A percentile compares a stretch with the other conserved stretches of the same genome.
Evolutionary conservation across 1,139 yeast species (phyloP).

Genomic region (Diutina neorugosa): DNA sequence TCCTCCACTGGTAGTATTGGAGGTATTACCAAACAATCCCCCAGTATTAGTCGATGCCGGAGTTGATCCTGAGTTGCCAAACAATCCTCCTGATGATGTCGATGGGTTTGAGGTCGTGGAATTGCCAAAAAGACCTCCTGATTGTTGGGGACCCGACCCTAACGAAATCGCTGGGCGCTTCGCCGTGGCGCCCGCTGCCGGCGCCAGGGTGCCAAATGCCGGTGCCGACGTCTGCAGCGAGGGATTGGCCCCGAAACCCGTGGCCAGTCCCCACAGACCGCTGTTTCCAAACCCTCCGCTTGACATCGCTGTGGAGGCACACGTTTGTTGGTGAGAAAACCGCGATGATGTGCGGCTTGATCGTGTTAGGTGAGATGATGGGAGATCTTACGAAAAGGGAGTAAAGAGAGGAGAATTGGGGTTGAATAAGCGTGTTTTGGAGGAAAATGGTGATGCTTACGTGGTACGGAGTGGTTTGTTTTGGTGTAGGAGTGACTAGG

Average conservation of each 20-base stretch:
- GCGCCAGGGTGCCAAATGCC: not conserved
- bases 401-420: too few relatives aligned
- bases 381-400: too few relatives aligned
- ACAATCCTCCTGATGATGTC: constrained; percentile 6
- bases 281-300: not conserved
- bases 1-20: not conserved
- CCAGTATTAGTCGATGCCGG: not conserved
- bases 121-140: constrained; percentile 1
- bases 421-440: too few relatives aligned
- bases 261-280: not conserved
- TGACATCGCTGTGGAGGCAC: not conserved
- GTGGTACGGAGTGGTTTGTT: too few relatives aligned
- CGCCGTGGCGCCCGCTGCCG: not conserved
- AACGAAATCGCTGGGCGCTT: not conserved
- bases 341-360: not conserved
- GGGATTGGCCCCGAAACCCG: not conserved
- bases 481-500: too few relatives aligned
- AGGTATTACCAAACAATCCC: not conserved
- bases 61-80: constrained; percentile 4
- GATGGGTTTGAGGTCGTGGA: not conserved
- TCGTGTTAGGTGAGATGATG: too few relatives aligned
- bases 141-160: not conserved
- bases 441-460: too few relatives aligned
- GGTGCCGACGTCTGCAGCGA: not conserved
- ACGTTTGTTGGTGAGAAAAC: not conserved